Base-by-base conservation (phyloP, 352 stramenopile species). In the Pythium utonaiense region DNA sequence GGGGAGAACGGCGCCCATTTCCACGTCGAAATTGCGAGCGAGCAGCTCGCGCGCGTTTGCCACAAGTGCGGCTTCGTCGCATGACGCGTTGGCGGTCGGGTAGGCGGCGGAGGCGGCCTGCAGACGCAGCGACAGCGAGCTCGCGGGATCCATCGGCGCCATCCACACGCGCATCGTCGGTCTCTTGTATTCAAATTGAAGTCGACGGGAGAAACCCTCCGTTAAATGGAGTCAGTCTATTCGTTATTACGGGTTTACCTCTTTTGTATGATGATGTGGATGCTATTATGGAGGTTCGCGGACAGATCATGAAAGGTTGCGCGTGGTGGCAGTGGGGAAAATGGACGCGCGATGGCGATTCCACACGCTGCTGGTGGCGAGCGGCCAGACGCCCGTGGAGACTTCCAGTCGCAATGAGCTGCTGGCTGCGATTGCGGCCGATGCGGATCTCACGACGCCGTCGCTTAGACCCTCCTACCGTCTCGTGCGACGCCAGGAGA, bases 1-100 rank as follows among this genome's bases (percentile, higher is more conserved):
- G 3, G 83, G 80, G 13, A 74, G 66, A 13, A 89, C 76, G n/a
- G 81, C 85, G 52, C 84, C 81, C 16, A 95, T 48, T 51, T 91
- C 78, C 55, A 83, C 66, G 57, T 95, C 85, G 42, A 81, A 78
- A 45, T 88, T 73, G 12, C 59, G 51, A 14, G 25, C 53, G 16
- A 95, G 71, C 0, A 88, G 40, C 16, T 47, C 44, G 33, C 62
- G 54, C 8, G 85, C 85, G 21, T 86, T 63, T 16, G 60, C 66
- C 44, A 80, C 62, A 10, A 95, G 57, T 47, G 64, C 65, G 10
- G 54, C 58, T 53, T 92, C 83, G 40, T 86, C 74, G 25, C 81
- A 91, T 3, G 7, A 12, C 41, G 41, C 6, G 10, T 7, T 44
- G 6, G 21, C 0, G 44, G 28, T 19, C 12, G 33, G 17, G 25